These are phyloP conservation scores for Ophiostoma australiae DNA, from an alignment of 2,329 filamentous ascomycete species.

Conservation along the genomic window DNA sequence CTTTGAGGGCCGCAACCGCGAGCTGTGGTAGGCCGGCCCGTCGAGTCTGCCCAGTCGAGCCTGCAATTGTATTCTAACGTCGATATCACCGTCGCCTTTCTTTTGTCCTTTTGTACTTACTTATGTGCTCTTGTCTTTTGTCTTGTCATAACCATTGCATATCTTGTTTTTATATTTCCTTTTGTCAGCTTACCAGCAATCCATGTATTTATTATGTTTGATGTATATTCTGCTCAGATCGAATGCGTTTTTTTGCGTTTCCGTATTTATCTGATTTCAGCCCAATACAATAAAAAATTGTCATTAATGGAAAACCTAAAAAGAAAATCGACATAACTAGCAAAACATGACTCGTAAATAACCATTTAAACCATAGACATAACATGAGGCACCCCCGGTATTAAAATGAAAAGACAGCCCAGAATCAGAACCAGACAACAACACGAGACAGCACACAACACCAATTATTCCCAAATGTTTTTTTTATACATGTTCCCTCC, in stretches of 20 bases:
- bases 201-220: not conserved
- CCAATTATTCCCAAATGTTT: not conserved
- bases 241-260: not conserved
- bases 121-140: not conserved
- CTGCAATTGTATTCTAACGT: not conserved
- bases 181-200: conserved; percentile 3
- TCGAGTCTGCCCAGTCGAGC: too few species aligned
- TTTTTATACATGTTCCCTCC: not conserved
- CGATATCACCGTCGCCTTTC: not conserved
- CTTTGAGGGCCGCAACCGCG: conserved; percentile 62
- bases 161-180: not conserved
- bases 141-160: conserved; percentile 3
- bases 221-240: not conserved
- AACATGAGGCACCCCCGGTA: not conserved
- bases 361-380: not conserved
- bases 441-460: not conserved
- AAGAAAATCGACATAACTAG: not conserved
- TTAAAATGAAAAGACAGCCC: not conserved
- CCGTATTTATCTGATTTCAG: not conserved
- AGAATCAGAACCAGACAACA: not conserved
- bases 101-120: not conserved
- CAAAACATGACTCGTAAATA: conserved; percentile 6
- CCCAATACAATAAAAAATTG: not conserved
- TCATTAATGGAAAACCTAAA: not conserved
- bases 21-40: conserved; percentile 43